phyloP scores from a whole-genome alignment of 768 basidiomycete species.

The Lactarius sanguifluus region DNA sequence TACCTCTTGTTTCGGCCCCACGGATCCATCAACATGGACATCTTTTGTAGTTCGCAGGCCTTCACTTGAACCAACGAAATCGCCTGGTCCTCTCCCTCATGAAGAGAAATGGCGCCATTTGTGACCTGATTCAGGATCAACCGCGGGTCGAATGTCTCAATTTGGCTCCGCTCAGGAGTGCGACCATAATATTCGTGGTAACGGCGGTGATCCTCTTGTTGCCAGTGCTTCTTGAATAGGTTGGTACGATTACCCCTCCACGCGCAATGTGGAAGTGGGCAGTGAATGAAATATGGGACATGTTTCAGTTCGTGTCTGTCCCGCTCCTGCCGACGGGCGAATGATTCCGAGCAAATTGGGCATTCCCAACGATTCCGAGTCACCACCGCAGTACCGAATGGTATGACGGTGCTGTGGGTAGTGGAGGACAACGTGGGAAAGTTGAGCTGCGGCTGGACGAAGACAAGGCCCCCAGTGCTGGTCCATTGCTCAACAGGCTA shows the following conservation, averaged over 20 bases:
- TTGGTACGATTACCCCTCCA: background rate
- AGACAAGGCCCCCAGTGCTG: too few relatives aligned
- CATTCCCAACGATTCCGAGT: background rate
- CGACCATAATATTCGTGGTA: background rate
- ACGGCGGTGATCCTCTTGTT: background rate
- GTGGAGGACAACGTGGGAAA: too few relatives aligned
- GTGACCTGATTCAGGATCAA: background rate
- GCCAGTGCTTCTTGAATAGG: background rate
- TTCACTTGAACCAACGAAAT: background rate
- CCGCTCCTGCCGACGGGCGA: background rate
- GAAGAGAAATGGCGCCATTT: background rate
- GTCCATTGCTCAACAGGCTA: too few relatives aligned
- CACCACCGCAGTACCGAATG: background rate
- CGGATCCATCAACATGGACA: background rate
- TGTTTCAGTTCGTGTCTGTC: background rate
- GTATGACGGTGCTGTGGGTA: background rate
- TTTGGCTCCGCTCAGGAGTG: background rate
- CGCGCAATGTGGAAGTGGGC: background rate
- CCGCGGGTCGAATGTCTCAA: background rate
- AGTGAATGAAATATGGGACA: background rate
- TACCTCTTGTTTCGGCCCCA: background rate
- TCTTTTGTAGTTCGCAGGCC: background rate
- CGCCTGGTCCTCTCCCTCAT: background rate
- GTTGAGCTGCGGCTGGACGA: too few relatives aligned
- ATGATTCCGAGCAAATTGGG: background rate